Evolutionary conservation across 208 protist species (phyloP), one percentile per base, ranked within the genome.

Genomic region (Porcisia deanei): DNA sequence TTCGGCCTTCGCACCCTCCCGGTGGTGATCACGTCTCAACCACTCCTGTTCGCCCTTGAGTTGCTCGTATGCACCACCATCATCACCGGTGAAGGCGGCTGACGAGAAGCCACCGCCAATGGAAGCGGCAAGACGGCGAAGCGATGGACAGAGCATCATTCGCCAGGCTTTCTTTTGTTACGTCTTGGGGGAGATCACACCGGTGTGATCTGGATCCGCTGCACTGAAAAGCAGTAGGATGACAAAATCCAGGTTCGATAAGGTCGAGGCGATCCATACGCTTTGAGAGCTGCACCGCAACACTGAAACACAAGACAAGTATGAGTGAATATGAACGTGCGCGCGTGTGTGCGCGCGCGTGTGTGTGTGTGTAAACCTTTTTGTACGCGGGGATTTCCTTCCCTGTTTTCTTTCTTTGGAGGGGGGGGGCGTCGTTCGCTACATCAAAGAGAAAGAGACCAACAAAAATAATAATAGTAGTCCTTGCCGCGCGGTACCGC

Each of bases 11-110:
- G 61, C 20, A 41, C 61, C 20, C 39, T 66, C 61, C 39, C 43
- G 34, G 39, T 87, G 74, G 63, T 78, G 39, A 2, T 74, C 70
- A 25, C 64, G 76, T 45, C 34, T 71, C 55, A 88, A 71, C 9
- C 79, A 75, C 45, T 85, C 82, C 18, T 78, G 76, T 58, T 88
- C 82, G 25, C 64, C 2, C 49, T 86, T 64, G 1, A 75, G 57
- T 30, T 37, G n/a, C 34, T 80, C 73, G 54, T 88, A 83, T 45
- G 57, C 76, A 1, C 79, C 84, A 39, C 77, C 83, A 53, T 90
- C 86, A 49, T 88, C 92, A 61, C 79, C 77, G 18, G 87, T 93
- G 73, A 96, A 96, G 39, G 83, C 87, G 43, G 90, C 88, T 9
- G 92, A 96, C 25, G 92, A 96, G 71, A 94, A 94, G 55, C 77